Conservation (phyloP, 352 stramenopile genomes). For the Phytopythium vexans region DNA sequence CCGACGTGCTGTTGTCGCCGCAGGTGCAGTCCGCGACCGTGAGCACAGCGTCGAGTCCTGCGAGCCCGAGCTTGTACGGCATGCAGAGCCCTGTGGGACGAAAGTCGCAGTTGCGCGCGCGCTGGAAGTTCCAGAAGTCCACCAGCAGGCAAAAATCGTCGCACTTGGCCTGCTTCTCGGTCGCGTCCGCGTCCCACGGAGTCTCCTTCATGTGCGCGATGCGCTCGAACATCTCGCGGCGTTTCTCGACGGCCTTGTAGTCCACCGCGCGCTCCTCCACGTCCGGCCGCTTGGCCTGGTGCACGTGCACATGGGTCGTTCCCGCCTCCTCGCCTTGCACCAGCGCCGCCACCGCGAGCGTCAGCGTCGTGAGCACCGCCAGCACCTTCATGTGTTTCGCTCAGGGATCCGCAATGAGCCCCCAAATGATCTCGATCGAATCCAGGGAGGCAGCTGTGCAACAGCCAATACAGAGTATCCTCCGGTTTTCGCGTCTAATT, state of each 20-base stretch:
- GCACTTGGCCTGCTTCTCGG: slow-evolving; percentile 51
- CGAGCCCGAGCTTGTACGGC: slow-evolving; percentile 47
- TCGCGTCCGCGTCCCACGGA: slow-evolving; percentile 53
- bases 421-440: slow-evolving; percentile 9
- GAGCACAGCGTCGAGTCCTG: slow-evolving; percentile 48
- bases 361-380: slow-evolving; percentile 9
- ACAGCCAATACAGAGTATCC: neutral
- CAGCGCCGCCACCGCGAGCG: slow-evolving; percentile 5
- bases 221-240: slow-evolving; percentile 38
- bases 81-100: slow-evolving; percentile 50
- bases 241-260: slow-evolving; percentile 21
- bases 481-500: neutral
- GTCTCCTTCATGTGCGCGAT: slow-evolving; percentile 58
- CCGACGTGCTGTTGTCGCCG: slow-evolving; percentile 20
- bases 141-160: slow-evolving; percentile 51
- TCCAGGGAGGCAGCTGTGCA: neutral
- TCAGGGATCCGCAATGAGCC: no score
- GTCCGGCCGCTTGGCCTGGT: slow-evolving; percentile 9
- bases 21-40: slow-evolving; percentile 57
- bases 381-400: slow-evolving; percentile 19
- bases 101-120: slow-evolving; percentile 56
- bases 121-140: slow-evolving; percentile 60
- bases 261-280: slow-evolving; percentile 21
- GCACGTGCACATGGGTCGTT: slow-evolving; percentile 6
- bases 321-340: slow-evolving; percentile 1